These are phyloP conservation scores for Rhododendron henanense DNA, from an alignment of 148 eudicot genomes.

Conservation along the genomic window DNA sequence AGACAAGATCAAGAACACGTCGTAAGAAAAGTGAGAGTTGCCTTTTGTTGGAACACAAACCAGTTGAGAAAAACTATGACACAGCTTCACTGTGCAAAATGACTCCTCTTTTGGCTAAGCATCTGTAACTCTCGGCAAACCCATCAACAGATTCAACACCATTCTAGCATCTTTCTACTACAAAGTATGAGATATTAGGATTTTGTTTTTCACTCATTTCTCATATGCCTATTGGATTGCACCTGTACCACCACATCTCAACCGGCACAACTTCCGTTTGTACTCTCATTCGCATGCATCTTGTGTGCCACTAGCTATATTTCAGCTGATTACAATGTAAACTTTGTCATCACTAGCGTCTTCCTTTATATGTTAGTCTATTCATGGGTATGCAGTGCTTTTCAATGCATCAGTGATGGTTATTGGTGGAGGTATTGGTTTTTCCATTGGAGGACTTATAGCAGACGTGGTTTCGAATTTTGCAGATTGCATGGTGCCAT, in stretches of 20 bases:
- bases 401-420: background rate
- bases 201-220: background rate
- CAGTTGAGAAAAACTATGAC: background rate
- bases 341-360: background rate
- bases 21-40: background rate
- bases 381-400: background rate
- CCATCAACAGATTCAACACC: background rate
- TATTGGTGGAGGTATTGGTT: background rate
- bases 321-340: background rate
- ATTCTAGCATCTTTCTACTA: background rate
- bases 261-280: background rate
- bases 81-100: background rate
- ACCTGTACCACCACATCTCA: background rate
- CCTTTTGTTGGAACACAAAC: background rate
- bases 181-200: background rate
- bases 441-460: background rate
- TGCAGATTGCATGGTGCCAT: slow-evolving; percentile 8
- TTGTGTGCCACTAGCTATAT: background rate
- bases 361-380: background rate
- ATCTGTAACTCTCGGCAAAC: background rate
- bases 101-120: background rate
- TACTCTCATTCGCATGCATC: background rate
- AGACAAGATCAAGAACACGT: background rate
- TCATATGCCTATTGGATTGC: background rate
- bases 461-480: background rate